Base-by-base conservation (phyloP, 768 basidiomycete genomes). In the Boletus coccyginus region DNA sequence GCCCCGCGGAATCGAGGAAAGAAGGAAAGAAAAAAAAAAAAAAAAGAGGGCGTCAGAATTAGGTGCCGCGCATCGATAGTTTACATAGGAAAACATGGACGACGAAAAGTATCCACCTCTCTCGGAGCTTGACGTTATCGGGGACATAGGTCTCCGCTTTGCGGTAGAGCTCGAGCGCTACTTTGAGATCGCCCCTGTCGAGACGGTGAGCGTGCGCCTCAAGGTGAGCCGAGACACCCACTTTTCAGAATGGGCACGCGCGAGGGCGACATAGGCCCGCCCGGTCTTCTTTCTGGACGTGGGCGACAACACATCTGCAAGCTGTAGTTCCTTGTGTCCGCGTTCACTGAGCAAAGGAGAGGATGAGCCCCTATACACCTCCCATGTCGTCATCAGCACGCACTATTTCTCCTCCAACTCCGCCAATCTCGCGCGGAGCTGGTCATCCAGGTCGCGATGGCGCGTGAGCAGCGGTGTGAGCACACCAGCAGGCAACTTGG, bases 111-210 rank as follows among this genome's bases (percentile, higher is more conserved):
- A 85, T 85, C 81, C 80, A 92, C 92, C 92, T 88, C 79, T 90
- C 89, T 81, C 86, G 84, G 47, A 94, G 79, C 70, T 90, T 92
- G 72, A 83, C 70, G 66, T 94, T 93, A 55, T 91, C 87, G n/a
- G 92, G 91, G 46, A 92, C 89, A 61, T 92, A 92, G 7, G 79
- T 78, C 69, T 87, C 86, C 19, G 90, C 91, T 63, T 89, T 88
- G 66, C 85, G 84, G 67, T 92, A 94, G 16, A 93, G 80, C 52
- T 90, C 87, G 39, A 94, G 78, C 3, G 92, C 91, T 2, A 84
- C 81, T 63, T 86, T 79, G n/a, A 92, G 76, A 65, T 92, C 85
- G n/a, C 87, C 88, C 76, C 90, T 92, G 40, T 45, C 7, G 35
- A 35, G 35, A 27, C 3, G 19, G 36, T 44, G 3, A 62, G 41